Percentiles rank a stretch among this genome's conserved stretches.
Evolutionary conservation across 1,284 basidiomycete species (phyloP).

Genomic region (Fomitopsis betulina): DNA sequence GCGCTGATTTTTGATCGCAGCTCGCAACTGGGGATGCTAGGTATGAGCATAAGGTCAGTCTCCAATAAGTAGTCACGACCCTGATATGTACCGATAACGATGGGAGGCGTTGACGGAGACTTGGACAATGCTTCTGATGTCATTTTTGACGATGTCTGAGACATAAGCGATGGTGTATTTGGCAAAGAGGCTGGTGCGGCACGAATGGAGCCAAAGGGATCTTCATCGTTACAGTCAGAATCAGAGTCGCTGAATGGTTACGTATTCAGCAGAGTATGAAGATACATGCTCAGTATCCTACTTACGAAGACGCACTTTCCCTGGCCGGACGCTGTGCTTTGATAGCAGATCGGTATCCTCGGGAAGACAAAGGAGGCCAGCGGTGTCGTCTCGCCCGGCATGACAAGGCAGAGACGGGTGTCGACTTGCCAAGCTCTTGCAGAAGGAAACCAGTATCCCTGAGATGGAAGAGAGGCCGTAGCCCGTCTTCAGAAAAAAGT

Average conservation of each 20-base stretch:
- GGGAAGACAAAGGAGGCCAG: too few relatives aligned
- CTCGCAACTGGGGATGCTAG: neutral
- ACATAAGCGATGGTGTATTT: neutral
- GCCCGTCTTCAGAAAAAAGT: neutral
- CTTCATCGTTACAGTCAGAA: neutral
- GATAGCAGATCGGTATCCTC: too few relatives aligned
- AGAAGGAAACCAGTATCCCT: neutral
- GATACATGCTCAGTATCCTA: neutral
- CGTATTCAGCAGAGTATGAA: neutral
- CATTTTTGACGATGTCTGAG: neutral
- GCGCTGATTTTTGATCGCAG: neutral
- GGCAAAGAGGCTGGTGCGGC: neutral
- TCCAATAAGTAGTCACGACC: neutral
- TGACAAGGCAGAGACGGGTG: too few relatives aligned
- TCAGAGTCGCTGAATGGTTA: neutral
- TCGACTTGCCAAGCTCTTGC: neutral
- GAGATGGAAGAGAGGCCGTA: neutral
- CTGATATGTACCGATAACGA: neutral
- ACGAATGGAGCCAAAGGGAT: neutral
- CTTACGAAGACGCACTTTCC: neutral
- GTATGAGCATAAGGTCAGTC: neutral
- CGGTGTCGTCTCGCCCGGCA: too few relatives aligned
- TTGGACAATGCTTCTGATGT: neutral
- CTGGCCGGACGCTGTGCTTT: too few relatives aligned
- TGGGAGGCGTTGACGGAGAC: neutral